phyloP scores from a whole-genome alignment of 2,329 filamentous ascomycete genomes.

The Penicillium sp. region DNA sequence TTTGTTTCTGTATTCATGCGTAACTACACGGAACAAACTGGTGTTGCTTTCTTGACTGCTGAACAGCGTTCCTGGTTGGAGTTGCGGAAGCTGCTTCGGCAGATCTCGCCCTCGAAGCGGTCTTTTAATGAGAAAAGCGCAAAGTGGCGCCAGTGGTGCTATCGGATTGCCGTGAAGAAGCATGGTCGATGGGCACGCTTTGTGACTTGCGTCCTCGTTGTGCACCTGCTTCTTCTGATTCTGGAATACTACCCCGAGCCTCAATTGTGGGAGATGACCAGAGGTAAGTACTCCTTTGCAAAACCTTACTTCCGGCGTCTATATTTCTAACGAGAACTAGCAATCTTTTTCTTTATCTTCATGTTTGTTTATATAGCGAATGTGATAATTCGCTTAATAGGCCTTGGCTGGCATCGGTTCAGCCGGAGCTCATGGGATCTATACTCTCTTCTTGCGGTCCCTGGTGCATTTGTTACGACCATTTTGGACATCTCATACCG shows the following conservation, averaged over 20 bases:
- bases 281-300: constrained; percentile 56
- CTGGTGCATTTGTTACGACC: constrained; percentile 81
- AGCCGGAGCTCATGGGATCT: constrained; percentile 94
- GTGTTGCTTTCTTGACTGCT: constrained; percentile 91
- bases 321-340: constrained; percentile 47
- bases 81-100: constrained; percentile 84
- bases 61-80: constrained; percentile 98
- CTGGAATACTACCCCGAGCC: constrained; percentile 83
- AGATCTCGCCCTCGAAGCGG: constrained; percentile 92
- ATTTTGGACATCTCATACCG: constrained; percentile 69
- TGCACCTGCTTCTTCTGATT: constrained; percentile 82
- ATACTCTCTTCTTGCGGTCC: constrained; percentile 79
- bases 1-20: constrained; percentile 99
- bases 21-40: constrained; percentile 98
- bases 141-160: constrained; percentile 90
- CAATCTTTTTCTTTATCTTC: constrained; percentile 78
- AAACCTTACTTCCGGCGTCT: too few species aligned
- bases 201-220: constrained; percentile 76
- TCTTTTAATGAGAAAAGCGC: constrained; percentile 77
- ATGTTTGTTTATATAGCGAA: constrained; percentile 83
- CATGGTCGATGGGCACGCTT: constrained; percentile 86
- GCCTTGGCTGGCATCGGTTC: constrained; percentile 90
- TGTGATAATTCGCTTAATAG: constrained; percentile 79
- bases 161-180: constrained; percentile 91
- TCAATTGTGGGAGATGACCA: constrained; percentile 67